Conservation (phyloP, 169 alveolate genomes). For the Plasmodium billcollinsi region DNA sequence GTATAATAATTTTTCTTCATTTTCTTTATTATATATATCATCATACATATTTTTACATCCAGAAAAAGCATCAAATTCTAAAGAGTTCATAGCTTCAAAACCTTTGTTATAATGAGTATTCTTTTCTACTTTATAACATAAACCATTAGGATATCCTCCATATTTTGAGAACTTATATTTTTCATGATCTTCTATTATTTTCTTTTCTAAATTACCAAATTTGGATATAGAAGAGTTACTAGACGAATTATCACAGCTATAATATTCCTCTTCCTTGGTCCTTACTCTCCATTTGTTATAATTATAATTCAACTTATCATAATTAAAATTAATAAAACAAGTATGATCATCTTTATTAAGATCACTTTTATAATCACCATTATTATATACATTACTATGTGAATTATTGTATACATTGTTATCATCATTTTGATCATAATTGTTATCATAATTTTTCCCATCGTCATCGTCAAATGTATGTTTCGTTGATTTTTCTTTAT, state of each 20-base stretch:
- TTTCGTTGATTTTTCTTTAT: background rate
- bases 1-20: constrained; percentile 6
- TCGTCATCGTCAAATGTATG: background rate
- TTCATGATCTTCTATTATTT: background rate
- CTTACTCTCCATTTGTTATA: constrained; percentile 17
- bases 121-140: background rate
- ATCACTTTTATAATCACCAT: background rate
- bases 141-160: background rate
- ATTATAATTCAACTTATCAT: background rate
- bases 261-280: constrained; percentile 25
- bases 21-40: background rate
- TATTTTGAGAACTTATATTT: constrained; percentile 12
- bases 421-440: background rate
- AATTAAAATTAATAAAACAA: background rate
- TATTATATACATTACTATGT: background rate
- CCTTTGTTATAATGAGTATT: constrained; percentile 1
- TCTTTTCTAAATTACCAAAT: constrained; percentile 15
- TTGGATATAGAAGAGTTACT: constrained; percentile 6
- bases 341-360: background rate
- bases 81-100: constrained; percentile 5
- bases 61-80: background rate
- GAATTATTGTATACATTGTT: background rate
- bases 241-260: constrained; percentile 33
- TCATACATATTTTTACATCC: constrained; percentile 1
- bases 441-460: background rate